Evolutionary conservation across 1,139 yeast genomes (phyloP).

Genomic region (Candida frijolesensis): DNA sequence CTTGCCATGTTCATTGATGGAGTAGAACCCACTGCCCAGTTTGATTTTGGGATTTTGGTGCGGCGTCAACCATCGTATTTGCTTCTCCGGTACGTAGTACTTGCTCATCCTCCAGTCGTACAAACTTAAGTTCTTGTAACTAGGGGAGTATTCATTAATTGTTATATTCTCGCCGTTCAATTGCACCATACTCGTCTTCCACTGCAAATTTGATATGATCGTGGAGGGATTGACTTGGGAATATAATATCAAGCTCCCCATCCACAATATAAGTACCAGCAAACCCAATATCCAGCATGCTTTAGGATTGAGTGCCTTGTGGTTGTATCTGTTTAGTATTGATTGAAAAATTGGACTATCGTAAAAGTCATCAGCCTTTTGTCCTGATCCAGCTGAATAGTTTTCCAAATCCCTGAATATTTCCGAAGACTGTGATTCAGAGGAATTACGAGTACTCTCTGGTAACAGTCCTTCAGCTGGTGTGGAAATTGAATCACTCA

Average conservation of each 20-base stretch:
- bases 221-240: constrained; percentile 28
- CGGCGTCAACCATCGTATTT: constrained; percentile 32
- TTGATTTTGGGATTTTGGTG: constrained; percentile 32
- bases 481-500: constrained; percentile 7
- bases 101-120: constrained; percentile 26
- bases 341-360: constrained; percentile 28
- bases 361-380: constrained; percentile 25
- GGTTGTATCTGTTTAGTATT: constrained; percentile 23
- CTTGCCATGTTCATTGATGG: constrained; percentile 22
- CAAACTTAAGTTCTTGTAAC: constrained; percentile 33
- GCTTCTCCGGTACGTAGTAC: constrained; percentile 21
- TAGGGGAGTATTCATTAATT: constrained; percentile 32
- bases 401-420: constrained; percentile 33
- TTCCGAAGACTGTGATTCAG: constrained; percentile 26
- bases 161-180: constrained; percentile 34
- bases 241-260: constrained; percentile 31
- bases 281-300: constrained; percentile 12
- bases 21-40: constrained; percentile 32
- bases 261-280: constrained; percentile 26
- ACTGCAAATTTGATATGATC: constrained; percentile 22
- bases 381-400: constrained; percentile 15
- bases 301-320: constrained; percentile 14
- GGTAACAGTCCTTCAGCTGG: not conserved
- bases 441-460: constrained; percentile 13
- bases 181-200: constrained; percentile 30